phyloP scores from a whole-genome alignment of 345 rosid species.

The Syzygium aqueum region DNA sequence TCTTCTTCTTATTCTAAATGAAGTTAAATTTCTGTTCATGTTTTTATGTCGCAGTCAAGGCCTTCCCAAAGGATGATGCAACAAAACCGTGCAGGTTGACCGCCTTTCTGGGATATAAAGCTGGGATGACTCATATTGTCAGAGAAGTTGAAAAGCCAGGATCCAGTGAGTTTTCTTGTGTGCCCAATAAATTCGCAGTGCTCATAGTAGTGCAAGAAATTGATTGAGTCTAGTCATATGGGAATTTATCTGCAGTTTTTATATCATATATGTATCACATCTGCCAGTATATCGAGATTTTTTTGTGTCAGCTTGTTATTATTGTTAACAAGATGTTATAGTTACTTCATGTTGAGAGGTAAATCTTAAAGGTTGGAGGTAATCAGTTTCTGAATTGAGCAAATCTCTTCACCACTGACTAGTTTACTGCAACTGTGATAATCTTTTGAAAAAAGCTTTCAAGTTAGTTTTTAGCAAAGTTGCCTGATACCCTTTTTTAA shows the following conservation, averaged over 20 bases:
- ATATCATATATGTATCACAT: not conserved
- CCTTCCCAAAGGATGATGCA: conserved; percentile 82
- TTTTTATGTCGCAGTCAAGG: conserved; percentile 54
- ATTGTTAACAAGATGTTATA: not conserved
- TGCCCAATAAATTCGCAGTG: not conserved
- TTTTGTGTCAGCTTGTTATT: not conserved
- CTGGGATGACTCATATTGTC: conserved; percentile 96
- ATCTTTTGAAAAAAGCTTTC: not conserved
- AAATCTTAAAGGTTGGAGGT: not conserved
- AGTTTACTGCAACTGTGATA: not conserved
- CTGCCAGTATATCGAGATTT: not conserved
- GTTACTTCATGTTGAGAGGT: not conserved
- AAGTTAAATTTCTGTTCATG: not conserved
- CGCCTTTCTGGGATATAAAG: conserved; percentile 84
- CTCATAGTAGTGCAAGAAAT: not conserved
- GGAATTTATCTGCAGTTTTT: not conserved
- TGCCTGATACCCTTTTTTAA: not conserved
- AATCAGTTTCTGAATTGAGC: not conserved
- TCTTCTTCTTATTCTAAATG: not conserved
- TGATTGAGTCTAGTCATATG: not conserved
- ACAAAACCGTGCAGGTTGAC: conserved; percentile 67
- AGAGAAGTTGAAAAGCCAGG: conserved; percentile 96
- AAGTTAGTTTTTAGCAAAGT: not conserved
- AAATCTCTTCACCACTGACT: not conserved
- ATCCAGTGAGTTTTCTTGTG: conserved; percentile 39